A percentile compares a stretch with the other conserved stretches of the same genome.
Evolutionary conservation across 768 basidiomycete species (phyloP).

Genomic region (Lactarius indigo): DNA sequence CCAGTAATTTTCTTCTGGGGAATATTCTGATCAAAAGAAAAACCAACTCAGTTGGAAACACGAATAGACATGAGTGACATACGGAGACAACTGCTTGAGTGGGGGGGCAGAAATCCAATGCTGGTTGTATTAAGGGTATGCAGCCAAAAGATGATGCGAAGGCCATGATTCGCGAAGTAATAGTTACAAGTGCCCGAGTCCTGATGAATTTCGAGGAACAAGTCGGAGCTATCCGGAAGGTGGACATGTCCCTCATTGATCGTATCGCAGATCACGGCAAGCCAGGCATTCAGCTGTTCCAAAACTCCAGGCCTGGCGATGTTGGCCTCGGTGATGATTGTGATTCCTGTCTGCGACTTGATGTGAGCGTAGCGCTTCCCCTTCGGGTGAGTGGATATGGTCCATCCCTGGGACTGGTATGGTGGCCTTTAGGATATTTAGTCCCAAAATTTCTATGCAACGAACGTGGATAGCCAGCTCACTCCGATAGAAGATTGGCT

Average conservation of each 20-base stretch:
- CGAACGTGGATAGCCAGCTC: background rate
- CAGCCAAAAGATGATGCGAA: slow-evolving; percentile 12
- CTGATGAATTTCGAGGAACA: slow-evolving; percentile 11
- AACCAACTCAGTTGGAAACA: background rate
- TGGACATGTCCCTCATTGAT: background rate
- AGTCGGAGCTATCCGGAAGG: background rate
- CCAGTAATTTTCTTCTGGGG: background rate
- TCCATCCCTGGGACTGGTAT: slow-evolving; percentile 4
- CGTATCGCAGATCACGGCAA: background rate
- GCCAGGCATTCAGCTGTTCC: background rate
- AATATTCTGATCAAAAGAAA: background rate
- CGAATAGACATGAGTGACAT: background rate
- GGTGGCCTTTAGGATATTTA: background rate
- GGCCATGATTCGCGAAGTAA: slow-evolving; percentile 6
- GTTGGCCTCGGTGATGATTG: slow-evolving; percentile 6
- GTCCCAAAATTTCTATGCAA: background rate
- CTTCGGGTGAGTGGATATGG: background rate
- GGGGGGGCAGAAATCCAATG: background rate
- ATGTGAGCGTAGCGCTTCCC: slow-evolving; percentile 12
- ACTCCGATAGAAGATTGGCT: slow-evolving; percentile 2
- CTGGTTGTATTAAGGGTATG: background rate
- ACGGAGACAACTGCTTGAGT: background rate
- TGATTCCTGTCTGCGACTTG: background rate
- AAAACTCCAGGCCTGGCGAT: background rate
- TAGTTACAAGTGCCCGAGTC: background rate